Evolutionary conservation across 306 rosid species (phyloP), one percentile per base, ranked within the genome.

Genomic region (Phaseolus lunatus): DNA sequence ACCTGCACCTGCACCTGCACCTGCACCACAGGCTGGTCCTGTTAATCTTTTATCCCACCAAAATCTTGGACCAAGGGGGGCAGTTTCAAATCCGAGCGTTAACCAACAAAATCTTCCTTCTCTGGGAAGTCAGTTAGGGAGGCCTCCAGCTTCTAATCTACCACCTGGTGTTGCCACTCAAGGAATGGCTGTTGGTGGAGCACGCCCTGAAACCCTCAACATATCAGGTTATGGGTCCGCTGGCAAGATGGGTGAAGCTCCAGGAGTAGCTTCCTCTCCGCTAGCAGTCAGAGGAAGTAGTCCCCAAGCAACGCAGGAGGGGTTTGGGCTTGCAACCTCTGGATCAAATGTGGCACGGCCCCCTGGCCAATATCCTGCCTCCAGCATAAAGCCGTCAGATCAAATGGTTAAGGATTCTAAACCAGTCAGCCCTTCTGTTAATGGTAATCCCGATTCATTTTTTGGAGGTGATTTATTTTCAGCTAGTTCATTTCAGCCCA

Each of bases 391-490:
- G 68, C 61, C 90, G 45, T 78, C 87, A 37, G 90, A 89, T 67
- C 85, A 86, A 74, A 64, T 57, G 19, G 79, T 82, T 67, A 85
- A 73, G 80, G 90, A 88, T 64, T 71, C 95, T 61, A 88, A 85
- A 78, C 20, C 78, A 5, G 39, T 15, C 45, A 76, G 66, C 75
- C 27, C 80, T 68, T 85, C 98, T 69, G 90, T 80, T 35, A 96
- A 91, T 57, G 98, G 94, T 56, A 79, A 82, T 85, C 69, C 96
- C 23, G 81, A 84, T 78, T 77, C 94, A 47, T 64, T 86, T 82
- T 89, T 92, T 73, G 96, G 93, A 83, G 92, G 90, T 80, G 96
- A 88, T 80, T 47, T 80, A 67, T 91, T 96, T 80, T 90, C 96
- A 65, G 85, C 96, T 48, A 77, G 56, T 70, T 69, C 90, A 61